Evolutionary conservation across 208 protist species (phyloP).

Genomic region (Leishmania major): DNA sequence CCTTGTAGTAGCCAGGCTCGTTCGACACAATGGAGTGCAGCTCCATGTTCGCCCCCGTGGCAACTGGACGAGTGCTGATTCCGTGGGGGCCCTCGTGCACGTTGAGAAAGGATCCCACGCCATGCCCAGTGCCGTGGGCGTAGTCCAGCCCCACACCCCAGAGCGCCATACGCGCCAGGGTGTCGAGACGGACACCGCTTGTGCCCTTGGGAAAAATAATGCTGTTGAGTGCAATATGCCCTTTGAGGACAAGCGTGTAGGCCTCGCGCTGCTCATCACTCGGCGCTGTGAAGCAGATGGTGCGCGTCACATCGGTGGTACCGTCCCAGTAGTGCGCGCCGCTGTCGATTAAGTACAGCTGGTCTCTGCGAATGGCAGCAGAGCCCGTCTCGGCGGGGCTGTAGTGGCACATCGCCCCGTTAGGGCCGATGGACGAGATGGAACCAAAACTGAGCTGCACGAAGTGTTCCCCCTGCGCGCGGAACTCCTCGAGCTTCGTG

Average conservation of each 20-base stretch:
- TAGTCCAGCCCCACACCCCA: constrained; percentile 96
- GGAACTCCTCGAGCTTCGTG: constrained; percentile 76
- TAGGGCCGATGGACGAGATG: constrained; percentile 91
- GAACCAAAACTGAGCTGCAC: constrained; percentile 93
- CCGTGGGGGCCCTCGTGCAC: constrained; percentile 96
- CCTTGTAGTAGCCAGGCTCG: constrained; percentile 98
- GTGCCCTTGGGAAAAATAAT: constrained; percentile 89
- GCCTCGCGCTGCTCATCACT: constrained; percentile 74
- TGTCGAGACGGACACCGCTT: constrained; percentile 86
- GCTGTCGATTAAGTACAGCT: constrained; percentile 95
- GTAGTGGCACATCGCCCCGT: constrained; percentile 97
- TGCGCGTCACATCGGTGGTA: constrained; percentile 97
- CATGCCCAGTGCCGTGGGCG: constrained; percentile 96
- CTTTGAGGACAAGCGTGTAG: constrained; percentile 97
- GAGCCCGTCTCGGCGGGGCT: constrained; percentile 60
- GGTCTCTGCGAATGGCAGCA: constrained; percentile 58
- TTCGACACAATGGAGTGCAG: constrained; percentile 84
- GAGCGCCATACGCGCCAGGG: constrained; percentile 86
- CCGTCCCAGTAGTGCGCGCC: constrained; percentile 96
- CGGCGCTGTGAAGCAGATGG: constrained; percentile 89
- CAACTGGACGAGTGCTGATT: constrained; percentile 58
- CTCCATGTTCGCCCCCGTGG: constrained; percentile 62
- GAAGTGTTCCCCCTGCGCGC: constrained; percentile 77
- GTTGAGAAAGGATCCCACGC: constrained; percentile 96
- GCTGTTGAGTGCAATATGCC: constrained; percentile 89